Conservation (phyloP, 176 grass and related monocot species). For the Oryza meyeriana region DNA sequence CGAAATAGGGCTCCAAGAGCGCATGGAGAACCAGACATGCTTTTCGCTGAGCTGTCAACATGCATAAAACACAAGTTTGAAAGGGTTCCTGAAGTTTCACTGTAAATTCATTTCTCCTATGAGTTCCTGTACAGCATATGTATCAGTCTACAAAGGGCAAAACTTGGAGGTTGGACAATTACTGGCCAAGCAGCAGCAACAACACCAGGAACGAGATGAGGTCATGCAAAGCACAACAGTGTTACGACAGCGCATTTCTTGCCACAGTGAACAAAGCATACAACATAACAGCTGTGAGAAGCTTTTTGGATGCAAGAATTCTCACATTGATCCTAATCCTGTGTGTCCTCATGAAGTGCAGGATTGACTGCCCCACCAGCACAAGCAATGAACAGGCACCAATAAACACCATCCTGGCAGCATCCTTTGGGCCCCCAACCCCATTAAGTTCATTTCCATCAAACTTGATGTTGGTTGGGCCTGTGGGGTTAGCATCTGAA, state of each 20-base stretch:
- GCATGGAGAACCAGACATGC: not conserved
- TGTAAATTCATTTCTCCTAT: not conserved
- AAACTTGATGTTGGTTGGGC: constrained; percentile 46
- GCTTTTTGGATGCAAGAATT: constrained; percentile 68
- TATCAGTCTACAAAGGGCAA: constrained; percentile 11
- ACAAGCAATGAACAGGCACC: constrained; percentile 41
- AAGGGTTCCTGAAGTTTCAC: not conserved
- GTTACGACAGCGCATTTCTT: constrained; percentile 22
- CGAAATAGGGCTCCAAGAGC: constrained; percentile 2
- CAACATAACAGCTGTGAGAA: constrained; percentile 30
- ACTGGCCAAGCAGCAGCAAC: not conserved
- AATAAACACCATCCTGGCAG: constrained; percentile 36
- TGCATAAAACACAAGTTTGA: constrained; percentile 10
- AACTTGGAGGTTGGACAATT: constrained; percentile 18
- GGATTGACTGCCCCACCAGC: constrained; percentile 37
- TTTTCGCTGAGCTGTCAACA: not conserved
- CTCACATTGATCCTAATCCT: constrained; percentile 69
- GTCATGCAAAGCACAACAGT: not conserved
- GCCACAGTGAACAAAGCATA: constrained; percentile 24
- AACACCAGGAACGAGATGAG: not conserved
- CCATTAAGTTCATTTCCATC: constrained; percentile 40
- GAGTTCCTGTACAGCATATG: constrained; percentile 24
- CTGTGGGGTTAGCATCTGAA: constrained; percentile 8
- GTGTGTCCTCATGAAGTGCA: constrained; percentile 62
- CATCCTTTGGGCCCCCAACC: constrained; percentile 61